These are phyloP conservation scores for Nothophaeocryptopus gaeumannii DNA, from an alignment of 2,329 filamentous ascomycete species.

Conservation along the genomic window DNA sequence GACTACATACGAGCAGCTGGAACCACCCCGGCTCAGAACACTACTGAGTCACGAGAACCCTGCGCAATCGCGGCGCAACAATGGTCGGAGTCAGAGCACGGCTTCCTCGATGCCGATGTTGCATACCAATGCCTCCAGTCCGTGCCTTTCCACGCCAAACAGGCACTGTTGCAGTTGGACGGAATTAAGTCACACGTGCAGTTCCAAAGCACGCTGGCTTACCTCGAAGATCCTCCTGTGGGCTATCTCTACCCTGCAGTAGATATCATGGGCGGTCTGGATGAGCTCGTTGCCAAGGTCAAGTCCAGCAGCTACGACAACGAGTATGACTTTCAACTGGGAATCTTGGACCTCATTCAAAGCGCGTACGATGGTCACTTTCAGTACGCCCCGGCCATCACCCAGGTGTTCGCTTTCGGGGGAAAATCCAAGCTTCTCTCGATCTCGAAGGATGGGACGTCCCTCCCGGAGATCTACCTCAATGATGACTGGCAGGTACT, in stretches of 20 bases:
- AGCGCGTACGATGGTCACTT: slow-evolving; percentile 44
- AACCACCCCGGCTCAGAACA: background rate
- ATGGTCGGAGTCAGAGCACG: background rate
- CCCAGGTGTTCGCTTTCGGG: slow-evolving; percentile 39
- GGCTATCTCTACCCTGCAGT: slow-evolving; percentile 37
- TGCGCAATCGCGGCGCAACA: background rate
- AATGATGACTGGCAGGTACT: slow-evolving; percentile 23
- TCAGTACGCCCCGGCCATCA: slow-evolving; percentile 37
- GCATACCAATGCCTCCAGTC: background rate
- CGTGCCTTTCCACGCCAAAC: background rate
- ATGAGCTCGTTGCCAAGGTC: slow-evolving; percentile 35
- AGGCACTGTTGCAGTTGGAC: slow-evolving; percentile 1
- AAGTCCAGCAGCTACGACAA: slow-evolving; percentile 32
- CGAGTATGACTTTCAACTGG: slow-evolving; percentile 43
- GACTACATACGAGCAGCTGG: slow-evolving; percentile 10
- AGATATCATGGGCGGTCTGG: slow-evolving; percentile 39
- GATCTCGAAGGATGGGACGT: slow-evolving; percentile 37
- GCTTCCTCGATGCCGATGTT: background rate
- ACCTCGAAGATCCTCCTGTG: slow-evolving; percentile 38
- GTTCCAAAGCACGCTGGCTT: slow-evolving; percentile 42
- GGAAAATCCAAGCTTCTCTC: slow-evolving; percentile 12
- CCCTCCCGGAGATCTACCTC: slow-evolving; percentile 38
- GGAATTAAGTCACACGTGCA: slow-evolving; percentile 22
- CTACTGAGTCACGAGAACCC: background rate
- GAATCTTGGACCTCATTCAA: slow-evolving; percentile 36